Evolutionary conservation across 768 basidiomycete species (phyloP).

Genomic region (Chalciporus pseudorubinellus): DNA sequence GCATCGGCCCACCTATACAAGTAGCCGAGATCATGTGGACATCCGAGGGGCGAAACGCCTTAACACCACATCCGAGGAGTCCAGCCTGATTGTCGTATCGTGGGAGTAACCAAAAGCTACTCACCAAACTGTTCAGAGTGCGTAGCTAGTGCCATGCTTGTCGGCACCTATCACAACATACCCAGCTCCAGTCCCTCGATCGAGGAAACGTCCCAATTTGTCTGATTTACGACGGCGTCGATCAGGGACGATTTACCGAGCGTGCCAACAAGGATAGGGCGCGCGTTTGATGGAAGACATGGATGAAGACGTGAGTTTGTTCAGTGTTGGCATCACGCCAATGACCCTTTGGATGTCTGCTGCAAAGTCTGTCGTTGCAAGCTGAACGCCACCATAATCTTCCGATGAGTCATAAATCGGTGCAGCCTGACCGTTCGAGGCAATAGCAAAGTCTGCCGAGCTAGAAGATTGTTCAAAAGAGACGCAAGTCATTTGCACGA

Average conservation of each 20-base stretch:
- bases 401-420: constrained; percentile 51
- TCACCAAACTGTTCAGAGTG: constrained; percentile 5
- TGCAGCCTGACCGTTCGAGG: constrained; percentile 43
- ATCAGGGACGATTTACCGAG: constrained; percentile 4
- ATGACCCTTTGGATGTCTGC: constrained; percentile 62
- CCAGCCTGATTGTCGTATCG: not conserved
- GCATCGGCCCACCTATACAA: not conserved
- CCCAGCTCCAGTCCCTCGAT: not conserved
- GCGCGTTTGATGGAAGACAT: not conserved
- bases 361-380: constrained; percentile 42
- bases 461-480: constrained; percentile 35
- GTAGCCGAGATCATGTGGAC: not conserved
- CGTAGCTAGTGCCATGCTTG: constrained; percentile 1
- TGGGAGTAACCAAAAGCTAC: not conserved
- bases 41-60: constrained; percentile 6
- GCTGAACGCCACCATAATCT: constrained; percentile 65
- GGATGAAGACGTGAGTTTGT: constrained; percentile 49
- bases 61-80: constrained; percentile 4
- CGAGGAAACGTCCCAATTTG: not conserved
- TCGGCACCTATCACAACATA: constrained; percentile 1
- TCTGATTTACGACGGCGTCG: constrained; percentile 1
- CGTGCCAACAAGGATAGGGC: not conserved
- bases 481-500: constrained; percentile 51
- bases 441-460: constrained; percentile 40
- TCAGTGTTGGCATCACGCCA: constrained; percentile 45